A percentile compares a stretch with the other conserved stretches of the same genome.
Conservation (phyloP, 2,329 filamentous ascomycete genomes). For the Madurella fahalii region DNA sequence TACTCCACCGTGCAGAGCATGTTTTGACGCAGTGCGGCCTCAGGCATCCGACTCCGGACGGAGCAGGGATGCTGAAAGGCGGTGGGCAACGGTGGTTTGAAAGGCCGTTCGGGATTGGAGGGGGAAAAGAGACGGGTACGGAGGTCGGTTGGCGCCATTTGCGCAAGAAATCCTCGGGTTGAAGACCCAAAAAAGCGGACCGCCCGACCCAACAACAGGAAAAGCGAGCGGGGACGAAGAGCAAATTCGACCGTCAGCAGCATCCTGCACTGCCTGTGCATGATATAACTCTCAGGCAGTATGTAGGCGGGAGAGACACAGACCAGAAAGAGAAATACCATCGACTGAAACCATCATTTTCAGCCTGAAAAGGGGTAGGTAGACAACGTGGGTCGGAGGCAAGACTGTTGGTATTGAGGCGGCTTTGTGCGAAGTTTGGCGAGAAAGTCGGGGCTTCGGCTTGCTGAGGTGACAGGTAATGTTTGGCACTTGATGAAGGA, state of each 20-base stretch:
- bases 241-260: slow-evolving; percentile 5
- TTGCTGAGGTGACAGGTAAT: not conserved
- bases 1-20: slow-evolving; percentile 5
- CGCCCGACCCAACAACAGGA: not conserved
- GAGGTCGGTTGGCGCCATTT: slow-evolving; percentile 4
- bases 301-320: not conserved
- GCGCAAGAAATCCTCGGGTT: not conserved
- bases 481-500: not conserved
- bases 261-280: not conserved
- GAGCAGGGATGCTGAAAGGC: slow-evolving; percentile 8
- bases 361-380: not conserved
- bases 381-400: not conserved
- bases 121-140: not conserved
- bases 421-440: not conserved
- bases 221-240: not conserved
- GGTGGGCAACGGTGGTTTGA: slow-evolving; percentile 14
- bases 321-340: not conserved
- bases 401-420: not conserved
- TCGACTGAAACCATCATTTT: not conserved
- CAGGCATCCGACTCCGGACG: slow-evolving; percentile 16
- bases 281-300: not conserved
- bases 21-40: slow-evolving; percentile 15
- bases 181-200: not conserved
- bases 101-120: slow-evolving; percentile 14
- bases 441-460: not conserved